These are phyloP conservation scores for Emydomyces testavorans DNA, from an alignment of 2,329 filamentous ascomycete species.

Conservation along the genomic window DNA sequence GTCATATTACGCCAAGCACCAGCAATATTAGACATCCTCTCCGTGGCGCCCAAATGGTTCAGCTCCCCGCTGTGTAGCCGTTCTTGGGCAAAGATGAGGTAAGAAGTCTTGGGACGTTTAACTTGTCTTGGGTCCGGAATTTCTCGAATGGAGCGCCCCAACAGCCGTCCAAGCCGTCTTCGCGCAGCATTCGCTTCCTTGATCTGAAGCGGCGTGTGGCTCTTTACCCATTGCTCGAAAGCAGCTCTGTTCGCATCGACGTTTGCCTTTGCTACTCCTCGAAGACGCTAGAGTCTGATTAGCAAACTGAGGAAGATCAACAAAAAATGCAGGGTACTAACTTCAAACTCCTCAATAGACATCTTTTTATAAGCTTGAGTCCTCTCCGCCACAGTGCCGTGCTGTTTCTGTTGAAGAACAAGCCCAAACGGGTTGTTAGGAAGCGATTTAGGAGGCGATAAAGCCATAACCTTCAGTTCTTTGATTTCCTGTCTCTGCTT, in stretches of 20 bases:
- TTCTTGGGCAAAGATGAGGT: conserved; percentile 31
- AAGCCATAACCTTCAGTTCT: conserved; percentile 26
- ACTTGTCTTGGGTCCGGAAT: conserved; percentile 46
- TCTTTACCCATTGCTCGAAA: conserved; percentile 45
- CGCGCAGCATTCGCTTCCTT: conserved; percentile 49
- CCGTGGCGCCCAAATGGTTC: conserved; percentile 33
- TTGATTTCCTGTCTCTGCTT: conserved; percentile 4
- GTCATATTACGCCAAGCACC: conserved; percentile 28
- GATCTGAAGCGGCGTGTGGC: conserved; percentile 47
- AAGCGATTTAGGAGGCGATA: conserved; percentile 29
- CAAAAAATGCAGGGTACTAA: conserved; percentile 18
- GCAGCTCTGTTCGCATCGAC: conserved; percentile 34
- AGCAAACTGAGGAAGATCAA: not conserved
- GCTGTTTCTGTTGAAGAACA: conserved; percentile 17
- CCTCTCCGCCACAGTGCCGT: conserved; percentile 11
- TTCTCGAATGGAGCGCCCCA: conserved; percentile 14
- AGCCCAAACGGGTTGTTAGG: conserved; percentile 21
- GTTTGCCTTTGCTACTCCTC: conserved; percentile 40
- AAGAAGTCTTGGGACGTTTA: conserved; percentile 35
- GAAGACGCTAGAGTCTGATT: conserved; percentile 38
- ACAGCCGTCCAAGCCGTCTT: conserved; percentile 22
- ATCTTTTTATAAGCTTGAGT: conserved; percentile 26
- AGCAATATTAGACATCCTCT: conserved; percentile 22
- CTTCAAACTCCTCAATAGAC: conserved; percentile 27
- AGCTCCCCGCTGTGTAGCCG: conserved; percentile 40